These are phyloP conservation scores for Coelastrella sp. DNA, from an alignment of 139 green algal species.

Conservation along the genomic window DNA sequence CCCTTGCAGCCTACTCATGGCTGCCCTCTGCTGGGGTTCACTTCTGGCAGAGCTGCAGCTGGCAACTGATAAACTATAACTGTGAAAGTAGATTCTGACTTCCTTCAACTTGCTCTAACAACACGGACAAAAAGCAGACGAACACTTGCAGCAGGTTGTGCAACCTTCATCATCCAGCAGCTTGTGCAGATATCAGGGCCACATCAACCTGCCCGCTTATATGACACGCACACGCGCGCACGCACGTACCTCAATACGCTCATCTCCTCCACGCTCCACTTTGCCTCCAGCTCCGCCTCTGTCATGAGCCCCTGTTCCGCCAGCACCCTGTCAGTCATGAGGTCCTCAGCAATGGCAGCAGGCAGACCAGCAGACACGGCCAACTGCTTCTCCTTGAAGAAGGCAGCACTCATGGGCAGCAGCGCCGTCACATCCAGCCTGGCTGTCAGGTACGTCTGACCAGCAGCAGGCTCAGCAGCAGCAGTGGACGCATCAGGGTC, in stretches of 20 bases:
- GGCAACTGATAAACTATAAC: too few species aligned
- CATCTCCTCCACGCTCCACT: slow-evolving; percentile 4
- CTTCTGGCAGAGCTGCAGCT: too few species aligned
- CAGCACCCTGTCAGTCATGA: slow-evolving; percentile 3
- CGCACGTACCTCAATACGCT: background rate
- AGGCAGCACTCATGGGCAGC: background rate
- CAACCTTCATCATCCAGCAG: too few species aligned
- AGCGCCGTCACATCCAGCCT: slow-evolving; percentile 3
- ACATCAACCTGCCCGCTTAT: too few species aligned
- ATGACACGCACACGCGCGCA: background rate
- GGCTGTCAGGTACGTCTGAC: slow-evolving; percentile 16
- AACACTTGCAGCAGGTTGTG: too few species aligned
- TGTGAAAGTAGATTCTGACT: too few species aligned
- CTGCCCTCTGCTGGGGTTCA: too few species aligned
- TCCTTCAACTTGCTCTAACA: too few species aligned
- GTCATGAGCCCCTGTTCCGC: slow-evolving; percentile 22
- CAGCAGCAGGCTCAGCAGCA: background rate
- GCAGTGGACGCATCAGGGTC: background rate
- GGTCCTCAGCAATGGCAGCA: background rate
- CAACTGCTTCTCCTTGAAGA: slow-evolving; percentile 16
- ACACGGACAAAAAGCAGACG: too few species aligned
- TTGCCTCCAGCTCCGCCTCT: background rate
- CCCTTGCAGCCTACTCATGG: too few species aligned
- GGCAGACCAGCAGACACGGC: slow-evolving; percentile 31
- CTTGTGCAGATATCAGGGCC: too few species aligned